These are phyloP conservation scores for Amanita polypyramis DNA, from an alignment of 768 basidiomycete genomes.

Conservation along the genomic window DNA sequence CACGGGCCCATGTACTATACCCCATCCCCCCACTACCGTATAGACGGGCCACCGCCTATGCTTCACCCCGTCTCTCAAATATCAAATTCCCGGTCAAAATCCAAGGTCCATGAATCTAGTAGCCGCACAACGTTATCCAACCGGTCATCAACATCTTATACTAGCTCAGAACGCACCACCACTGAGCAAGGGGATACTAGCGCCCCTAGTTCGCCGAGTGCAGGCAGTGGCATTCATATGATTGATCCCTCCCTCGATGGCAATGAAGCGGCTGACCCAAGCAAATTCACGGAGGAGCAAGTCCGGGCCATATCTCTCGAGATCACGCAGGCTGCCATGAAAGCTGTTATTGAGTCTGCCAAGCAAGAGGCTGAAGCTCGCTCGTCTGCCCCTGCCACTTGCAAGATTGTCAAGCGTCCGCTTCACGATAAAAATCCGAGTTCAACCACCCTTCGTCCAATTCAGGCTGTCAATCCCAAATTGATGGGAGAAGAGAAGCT, in stretches of 20 bases:
- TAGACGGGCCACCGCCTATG: conserved; percentile 17
- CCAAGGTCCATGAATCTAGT: conserved; percentile 4
- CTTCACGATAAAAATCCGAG: neutral
- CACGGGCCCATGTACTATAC: conserved; percentile 23
- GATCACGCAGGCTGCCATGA: conserved; percentile 19
- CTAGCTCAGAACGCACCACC: conserved; percentile 6
- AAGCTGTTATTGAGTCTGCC: conserved; percentile 25
- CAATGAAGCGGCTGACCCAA: conserved; percentile 9
- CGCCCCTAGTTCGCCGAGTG: conserved; percentile 3
- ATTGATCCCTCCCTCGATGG: conserved; percentile 20
- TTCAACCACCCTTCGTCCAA: neutral
- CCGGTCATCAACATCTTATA: conserved; percentile 1
- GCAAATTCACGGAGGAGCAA: conserved; percentile 16
- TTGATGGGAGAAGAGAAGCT: neutral
- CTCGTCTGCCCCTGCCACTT: neutral
- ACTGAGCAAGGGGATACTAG: conserved; percentile 5
- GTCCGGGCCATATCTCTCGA: conserved; percentile 12
- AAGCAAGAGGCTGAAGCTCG: conserved; percentile 11
- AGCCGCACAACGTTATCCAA: conserved; percentile 3
- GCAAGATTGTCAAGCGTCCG: neutral
- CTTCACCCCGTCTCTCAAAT: conserved; percentile 14
- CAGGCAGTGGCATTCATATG: conserved; percentile 6
- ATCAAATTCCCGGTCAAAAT: neutral
- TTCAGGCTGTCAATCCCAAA: neutral
- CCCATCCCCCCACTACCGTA: conserved; percentile 42